Conservation (phyloP, 2,329 filamentous ascomycete genomes). For the Aureobasidium sp. region DNA sequence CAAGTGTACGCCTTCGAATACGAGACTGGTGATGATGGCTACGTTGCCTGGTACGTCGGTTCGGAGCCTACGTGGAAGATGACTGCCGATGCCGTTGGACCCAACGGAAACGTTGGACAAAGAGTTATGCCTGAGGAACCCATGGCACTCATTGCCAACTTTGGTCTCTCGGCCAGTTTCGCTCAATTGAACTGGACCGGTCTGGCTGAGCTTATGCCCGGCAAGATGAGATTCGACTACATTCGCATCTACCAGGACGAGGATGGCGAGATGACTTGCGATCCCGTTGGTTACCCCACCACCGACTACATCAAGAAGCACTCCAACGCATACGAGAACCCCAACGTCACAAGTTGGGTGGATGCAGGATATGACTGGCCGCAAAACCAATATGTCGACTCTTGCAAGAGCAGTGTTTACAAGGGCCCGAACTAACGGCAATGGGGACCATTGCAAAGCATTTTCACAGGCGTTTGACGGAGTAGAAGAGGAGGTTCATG, state of each 20-base stretch:
- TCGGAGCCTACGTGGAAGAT: constrained; percentile 57
- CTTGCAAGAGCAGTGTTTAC: constrained; percentile 31
- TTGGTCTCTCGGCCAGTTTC: constrained; percentile 62
- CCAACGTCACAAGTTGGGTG: constrained; percentile 57
- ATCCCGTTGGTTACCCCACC: constrained; percentile 58
- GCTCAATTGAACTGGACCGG: constrained; percentile 51
- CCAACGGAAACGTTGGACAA: constrained; percentile 62
- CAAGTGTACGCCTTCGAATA: constrained; percentile 59
- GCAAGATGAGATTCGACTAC: constrained; percentile 59
- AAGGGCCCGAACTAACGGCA: constrained; percentile 1
- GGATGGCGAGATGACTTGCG: constrained; percentile 51
- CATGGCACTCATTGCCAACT: constrained; percentile 60
- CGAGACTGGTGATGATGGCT: constrained; percentile 49
- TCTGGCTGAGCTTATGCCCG: constrained; percentile 49
- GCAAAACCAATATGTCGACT: constrained; percentile 52
- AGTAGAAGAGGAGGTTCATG: background rate
- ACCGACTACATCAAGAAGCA: constrained; percentile 59
- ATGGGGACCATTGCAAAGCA: background rate
- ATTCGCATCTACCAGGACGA: constrained; percentile 62
- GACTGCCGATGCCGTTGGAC: constrained; percentile 49
- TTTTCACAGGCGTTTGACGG: constrained; percentile 1
- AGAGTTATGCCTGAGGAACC: constrained; percentile 59
- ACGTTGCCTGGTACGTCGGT: constrained; percentile 62
- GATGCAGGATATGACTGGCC: constrained; percentile 52
- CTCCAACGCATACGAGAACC: constrained; percentile 52